These are phyloP conservation scores for Zymoseptoria brevis DNA, from an alignment of 2,329 filamentous ascomycete species.

Conservation along the genomic window DNA sequence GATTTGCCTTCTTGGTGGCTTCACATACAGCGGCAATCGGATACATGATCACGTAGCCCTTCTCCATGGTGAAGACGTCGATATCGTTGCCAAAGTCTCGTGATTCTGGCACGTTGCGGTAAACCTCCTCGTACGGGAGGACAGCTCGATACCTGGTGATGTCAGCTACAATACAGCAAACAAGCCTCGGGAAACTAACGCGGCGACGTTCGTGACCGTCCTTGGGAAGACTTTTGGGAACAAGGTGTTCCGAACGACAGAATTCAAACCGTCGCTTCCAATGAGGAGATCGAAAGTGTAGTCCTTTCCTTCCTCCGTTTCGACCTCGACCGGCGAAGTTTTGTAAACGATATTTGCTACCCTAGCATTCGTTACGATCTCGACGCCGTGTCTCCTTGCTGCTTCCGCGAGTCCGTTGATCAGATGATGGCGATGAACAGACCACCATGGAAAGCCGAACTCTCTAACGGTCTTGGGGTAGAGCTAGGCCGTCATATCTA, in stretches of 20 bases:
- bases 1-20: no score
- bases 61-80: slow-evolving; percentile 37
- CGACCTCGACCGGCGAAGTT: slow-evolving; percentile 22
- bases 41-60: slow-evolving; percentile 39
- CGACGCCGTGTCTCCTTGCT: slow-evolving; percentile 32
- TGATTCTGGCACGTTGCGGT: slow-evolving; percentile 10
- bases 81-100: slow-evolving; percentile 27
- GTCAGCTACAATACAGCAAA: background rate
- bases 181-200: slow-evolving; percentile 24
- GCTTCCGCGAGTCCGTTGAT: slow-evolving; percentile 37
- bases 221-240: slow-evolving; percentile 34
- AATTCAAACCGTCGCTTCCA: slow-evolving; percentile 22
- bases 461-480: slow-evolving; percentile 21
- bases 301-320: slow-evolving; percentile 19
- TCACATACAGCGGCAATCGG: slow-evolving; percentile 29
- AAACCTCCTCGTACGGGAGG: slow-evolving; percentile 36
- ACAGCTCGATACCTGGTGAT: slow-evolving; percentile 28
- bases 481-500: background rate
- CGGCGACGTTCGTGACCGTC: slow-evolving; percentile 34
- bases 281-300: slow-evolving; percentile 21
- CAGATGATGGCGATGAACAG: slow-evolving; percentile 42
- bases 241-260: slow-evolving; percentile 30
- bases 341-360: slow-evolving; percentile 29
- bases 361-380: slow-evolving; percentile 31
- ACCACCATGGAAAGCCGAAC: slow-evolving; percentile 35